Base-by-base conservation (phyloP, 352 stramenopile genomes). In the Thraustochytrium striatum region DNA sequence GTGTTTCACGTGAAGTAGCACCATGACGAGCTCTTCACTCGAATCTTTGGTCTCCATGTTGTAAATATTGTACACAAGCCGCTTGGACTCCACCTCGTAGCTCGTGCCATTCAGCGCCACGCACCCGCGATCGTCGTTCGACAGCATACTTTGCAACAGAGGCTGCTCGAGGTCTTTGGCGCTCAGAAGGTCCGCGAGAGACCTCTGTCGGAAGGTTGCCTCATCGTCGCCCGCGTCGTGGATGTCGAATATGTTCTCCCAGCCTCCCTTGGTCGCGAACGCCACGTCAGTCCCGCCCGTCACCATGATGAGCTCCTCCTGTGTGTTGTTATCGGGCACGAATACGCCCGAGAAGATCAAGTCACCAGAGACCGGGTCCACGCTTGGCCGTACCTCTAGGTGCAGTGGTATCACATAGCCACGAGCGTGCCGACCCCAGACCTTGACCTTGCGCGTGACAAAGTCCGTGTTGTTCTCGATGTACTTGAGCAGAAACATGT, bases 351-450 rank as follows among this genome's bases (percentile, higher is more conserved):
- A n/a, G 39, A 79, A 79, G 21, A 79, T 33, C 0, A 79, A n/a
- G 21, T 79, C 69, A 9, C 69, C 69, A 21, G 5, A 38, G 16
- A 72, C 11, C 9, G 39, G 39, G 55, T 69, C 47, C 11, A 69
- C 38, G 35, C 36, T 50, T 7, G 69, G 53, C 19, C 13, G 38
- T 33, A 79, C 57, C 35, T 65, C 36, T 1, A 79, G 69, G 39
- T 53, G 35, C 9, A 50, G 57, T 2, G 50, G 35, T 19, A 79
- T 50, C 19, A 32, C 69, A 53, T 79, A 79, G 35, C 69, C 69
- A 9, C n/a, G 8, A 8, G 69, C n/a, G 47, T 79, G 69, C 21
- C 41, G 0, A 13, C 8, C n/a, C 69, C 69, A 79, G 7, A 79
- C 33, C 9, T 52, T 25, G 35, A 55, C 25, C 7, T 28, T 25